Evolutionary conservation across 1,284 basidiomycete genomes (phyloP).

Genomic region (Moniliella sp.): DNA sequence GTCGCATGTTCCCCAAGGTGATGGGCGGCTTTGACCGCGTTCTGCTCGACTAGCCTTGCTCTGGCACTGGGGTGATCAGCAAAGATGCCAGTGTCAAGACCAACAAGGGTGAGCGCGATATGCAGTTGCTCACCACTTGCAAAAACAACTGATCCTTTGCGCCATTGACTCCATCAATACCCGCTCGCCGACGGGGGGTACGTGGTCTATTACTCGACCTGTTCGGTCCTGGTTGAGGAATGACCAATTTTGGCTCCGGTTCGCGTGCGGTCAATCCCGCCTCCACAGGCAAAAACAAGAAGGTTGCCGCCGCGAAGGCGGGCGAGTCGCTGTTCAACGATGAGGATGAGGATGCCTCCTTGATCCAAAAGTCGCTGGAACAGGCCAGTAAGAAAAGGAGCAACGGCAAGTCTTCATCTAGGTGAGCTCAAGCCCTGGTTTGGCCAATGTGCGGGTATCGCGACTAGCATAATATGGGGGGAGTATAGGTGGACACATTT

Average conservation of each 20-base stretch:
- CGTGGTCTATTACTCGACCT: conserved; percentile 89
- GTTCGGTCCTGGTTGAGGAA: conserved; percentile 84
- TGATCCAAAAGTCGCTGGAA: conserved; percentile 20
- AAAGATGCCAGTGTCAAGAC: conserved; percentile 87
- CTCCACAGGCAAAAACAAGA: no score
- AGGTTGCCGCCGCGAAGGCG: no score
- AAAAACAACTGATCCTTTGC: conserved; percentile 85
- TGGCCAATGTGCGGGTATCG: no score
- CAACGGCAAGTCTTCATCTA: no score
- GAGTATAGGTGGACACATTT: no score
- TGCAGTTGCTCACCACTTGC: conserved; percentile 80
- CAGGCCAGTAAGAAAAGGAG: no score
- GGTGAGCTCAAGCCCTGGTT: no score
- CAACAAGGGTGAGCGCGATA: no score
- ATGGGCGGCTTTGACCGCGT: conserved; percentile 90
- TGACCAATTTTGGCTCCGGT: no score
- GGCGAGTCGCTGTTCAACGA: conserved; percentile 34
- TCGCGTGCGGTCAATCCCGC: no score
- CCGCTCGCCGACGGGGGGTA: conserved; percentile 74
- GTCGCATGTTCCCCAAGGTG: conserved; percentile 81
- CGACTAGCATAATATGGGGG: no score
- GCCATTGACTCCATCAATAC: conserved; percentile 78
- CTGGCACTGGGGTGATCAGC: conserved; percentile 82
- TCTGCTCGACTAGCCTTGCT: conserved; percentile 77
- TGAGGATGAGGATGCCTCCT: conserved; percentile 33